Percentiles rank a stretch among this genome's conserved stretches.
These are phyloP conservation scores for Ophiosphaerella herpotricha DNA, from an alignment of 2,329 filamentous ascomycete genomes.

Conservation along the genomic window DNA sequence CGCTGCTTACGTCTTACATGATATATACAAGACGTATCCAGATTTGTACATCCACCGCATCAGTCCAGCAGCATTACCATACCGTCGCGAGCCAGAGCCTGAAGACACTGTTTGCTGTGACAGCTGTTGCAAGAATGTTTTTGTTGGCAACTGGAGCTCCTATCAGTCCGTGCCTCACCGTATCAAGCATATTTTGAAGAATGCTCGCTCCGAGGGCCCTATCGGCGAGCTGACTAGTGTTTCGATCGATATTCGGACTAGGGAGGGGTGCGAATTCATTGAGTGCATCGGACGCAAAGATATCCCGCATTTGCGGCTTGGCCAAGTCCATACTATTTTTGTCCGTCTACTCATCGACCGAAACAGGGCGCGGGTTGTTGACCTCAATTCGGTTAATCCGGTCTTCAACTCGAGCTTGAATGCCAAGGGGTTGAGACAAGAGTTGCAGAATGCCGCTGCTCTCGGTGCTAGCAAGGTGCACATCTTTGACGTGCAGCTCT, in stretches of 20 bases:
- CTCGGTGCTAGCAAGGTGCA: slow-evolving; percentile 27
- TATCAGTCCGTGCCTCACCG: slow-evolving; percentile 27
- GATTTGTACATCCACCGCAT: slow-evolving; percentile 32
- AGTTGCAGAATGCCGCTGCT: slow-evolving; percentile 20
- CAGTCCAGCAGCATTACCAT: slow-evolving; percentile 33
- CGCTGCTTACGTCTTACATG: slow-evolving; percentile 23
- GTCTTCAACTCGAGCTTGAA: slow-evolving; percentile 28
- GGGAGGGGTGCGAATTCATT: slow-evolving; percentile 32
- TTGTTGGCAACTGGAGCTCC: slow-evolving; percentile 29
- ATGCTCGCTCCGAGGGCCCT: slow-evolving; percentile 30
- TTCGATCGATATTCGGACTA: slow-evolving; percentile 25
- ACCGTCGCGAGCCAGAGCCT: slow-evolving; percentile 12
- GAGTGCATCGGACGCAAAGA: slow-evolving; percentile 19
- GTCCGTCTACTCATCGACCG: slow-evolving; percentile 22
- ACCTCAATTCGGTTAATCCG: slow-evolving; percentile 23
- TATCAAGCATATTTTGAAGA: slow-evolving; percentile 31
- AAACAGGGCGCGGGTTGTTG: slow-evolving; percentile 17
- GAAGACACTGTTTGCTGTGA: slow-evolving; percentile 19
- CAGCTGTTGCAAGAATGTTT: slow-evolving; percentile 31
- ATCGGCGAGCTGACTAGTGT: slow-evolving; percentile 26
- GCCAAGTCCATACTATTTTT: slow-evolving; percentile 33
- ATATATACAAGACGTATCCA: slow-evolving; percentile 25
- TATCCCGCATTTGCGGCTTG: slow-evolving; percentile 26
- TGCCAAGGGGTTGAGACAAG: slow-evolving; percentile 23
- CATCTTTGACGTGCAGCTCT: slow-evolving; percentile 30